Evolutionary conservation across 2,329 filamentous ascomycete genomes (phyloP), one percentile per base, ranked within the genome.

Genomic region (Keithomyces neogunnii): DNA sequence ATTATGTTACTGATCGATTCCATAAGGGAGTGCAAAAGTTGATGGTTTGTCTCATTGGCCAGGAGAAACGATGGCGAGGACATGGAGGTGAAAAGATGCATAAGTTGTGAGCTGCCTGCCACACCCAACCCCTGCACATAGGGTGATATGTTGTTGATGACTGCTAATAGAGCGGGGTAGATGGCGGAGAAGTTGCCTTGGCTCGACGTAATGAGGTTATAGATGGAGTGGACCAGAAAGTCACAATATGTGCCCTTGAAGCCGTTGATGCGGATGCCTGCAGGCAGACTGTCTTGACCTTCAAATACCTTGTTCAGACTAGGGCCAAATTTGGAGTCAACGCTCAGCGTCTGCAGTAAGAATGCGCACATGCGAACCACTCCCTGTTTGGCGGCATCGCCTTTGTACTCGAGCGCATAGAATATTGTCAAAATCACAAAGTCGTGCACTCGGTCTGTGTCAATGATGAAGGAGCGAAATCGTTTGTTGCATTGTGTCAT

Each of bases 351-450:
- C 69, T 99, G 93, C 40, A 99, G 72, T 43, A 97, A 78, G 66
- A 99, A 97, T n/a, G 95, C 85, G 68, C 93, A 96, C 90, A 97
- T 96, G 51, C 93, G 82, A 30, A 97, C 89, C 1, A 96, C 78
- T 1, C 93, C 93, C 67, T 96, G 91, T 66, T 92, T 95, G 1
- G 90, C 84, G 26, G 86, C 74, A 62, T 97, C 92, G 42, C 83
- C 81, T 63, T 89, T 90, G 67, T 93, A 87, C 64, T 96, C 90
- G 45, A 96, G 82, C 4, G 91, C 89, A 65, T 97, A 96, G 70
- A 95, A 99, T 3, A 97, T 73, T 40, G 95, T 84, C 26, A 97
- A 74, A 10, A 97, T 82, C 48, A 96, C 78, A 68, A 97, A 96
- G 65, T 99, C 93, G 62, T 96, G 89, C 0, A 88, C 89, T 50